A percentile compares a stretch with the other conserved stretches of the same genome.
These are phyloP conservation scores for Leccinum rimulosum DNA, from an alignment of 768 basidiomycete species.

Conservation along the genomic window DNA sequence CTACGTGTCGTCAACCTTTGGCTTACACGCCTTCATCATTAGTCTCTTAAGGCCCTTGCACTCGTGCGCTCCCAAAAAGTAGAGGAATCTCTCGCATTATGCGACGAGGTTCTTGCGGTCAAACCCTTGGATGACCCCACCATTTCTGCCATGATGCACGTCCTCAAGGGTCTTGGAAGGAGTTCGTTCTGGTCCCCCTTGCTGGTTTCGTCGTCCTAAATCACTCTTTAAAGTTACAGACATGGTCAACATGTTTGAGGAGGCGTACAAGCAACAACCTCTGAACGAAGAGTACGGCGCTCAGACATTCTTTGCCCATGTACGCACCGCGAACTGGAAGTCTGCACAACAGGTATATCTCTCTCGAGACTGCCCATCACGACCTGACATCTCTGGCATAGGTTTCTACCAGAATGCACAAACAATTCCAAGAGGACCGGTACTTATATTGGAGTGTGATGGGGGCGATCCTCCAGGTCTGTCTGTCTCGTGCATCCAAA, in stretches of 20 bases:
- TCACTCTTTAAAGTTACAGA: constrained; percentile 54
- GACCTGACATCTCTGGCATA: constrained; percentile 26
- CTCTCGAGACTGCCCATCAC: not conserved
- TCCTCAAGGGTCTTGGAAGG: constrained; percentile 74
- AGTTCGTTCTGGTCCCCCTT: constrained; percentile 33
- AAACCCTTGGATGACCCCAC: constrained; percentile 74
- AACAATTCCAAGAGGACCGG: constrained; percentile 77
- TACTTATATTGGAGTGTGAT: constrained; percentile 85
- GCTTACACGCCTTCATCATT: constrained; percentile 15
- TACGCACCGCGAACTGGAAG: constrained; percentile 80
- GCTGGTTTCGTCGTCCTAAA: not conserved
- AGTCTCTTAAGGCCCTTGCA: constrained; percentile 85
- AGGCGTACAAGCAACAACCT: constrained; percentile 80
- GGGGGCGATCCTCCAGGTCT: constrained; percentile 75
- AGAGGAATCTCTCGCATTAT: constrained; percentile 75
- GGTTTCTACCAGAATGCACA: constrained; percentile 81
- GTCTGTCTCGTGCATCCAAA: constrained; percentile 3
- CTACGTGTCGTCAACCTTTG: not conserved
- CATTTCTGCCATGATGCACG: constrained; percentile 80
- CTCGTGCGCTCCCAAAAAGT: constrained; percentile 82
- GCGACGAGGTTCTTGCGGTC: constrained; percentile 73
- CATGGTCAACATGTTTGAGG: constrained; percentile 81
- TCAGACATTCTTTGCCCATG: constrained; percentile 84
- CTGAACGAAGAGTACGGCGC: constrained; percentile 78
- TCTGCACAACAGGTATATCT: constrained; percentile 72